Evolutionary conservation across 805 yeast genomes (phyloP), one percentile per base, ranked within the genome.

Genomic region (Spathaspora arborariae): DNA sequence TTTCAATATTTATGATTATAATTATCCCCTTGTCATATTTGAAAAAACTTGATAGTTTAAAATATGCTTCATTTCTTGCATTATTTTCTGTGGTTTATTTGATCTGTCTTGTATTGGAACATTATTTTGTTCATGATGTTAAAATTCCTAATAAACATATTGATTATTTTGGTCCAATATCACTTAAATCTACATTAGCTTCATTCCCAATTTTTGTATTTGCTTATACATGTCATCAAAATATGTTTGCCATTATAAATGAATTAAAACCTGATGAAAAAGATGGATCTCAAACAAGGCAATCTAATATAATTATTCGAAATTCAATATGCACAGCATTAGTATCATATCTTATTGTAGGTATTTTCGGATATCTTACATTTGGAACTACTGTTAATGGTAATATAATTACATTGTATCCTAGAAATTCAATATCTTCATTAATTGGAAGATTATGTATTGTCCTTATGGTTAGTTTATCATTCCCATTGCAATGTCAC

Each of bases 141-240:
- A 56, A 60, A 2, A 43, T 48, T 5, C 55, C 52, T 2, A 30
- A 47, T 7, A 45, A 47, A 20, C 44, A 52, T n/a, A 50, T 65
- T 13, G 60, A 56, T 38, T 59, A 56, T 52, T 56, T 70, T 42
- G 79, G 79, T 41, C 78, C 77, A 39, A 72, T 69, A 21, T 64
- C 60, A 4, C 47, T 64, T 54, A 62, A 56, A 59, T 64, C 41
- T 53, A 76, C 62, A 6, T 65, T 84, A 48, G 75, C 85, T 20
- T 80, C 89, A 6, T 82, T 87, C 56, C 85, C 88, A 20, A 83
- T 87, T 46, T 77, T 86, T 33, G 83, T 87, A 11, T 84, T 87
- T 64, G 94, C 95, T 1, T 87, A 78, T 63, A 85, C 92, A 0
- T 89, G 94, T 43, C 85, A 85, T 49, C 92, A 87, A 67, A 87